These are phyloP conservation scores for Mycena sanguinolenta DNA, from an alignment of 768 basidiomycete genomes.

Conservation along the genomic window DNA sequence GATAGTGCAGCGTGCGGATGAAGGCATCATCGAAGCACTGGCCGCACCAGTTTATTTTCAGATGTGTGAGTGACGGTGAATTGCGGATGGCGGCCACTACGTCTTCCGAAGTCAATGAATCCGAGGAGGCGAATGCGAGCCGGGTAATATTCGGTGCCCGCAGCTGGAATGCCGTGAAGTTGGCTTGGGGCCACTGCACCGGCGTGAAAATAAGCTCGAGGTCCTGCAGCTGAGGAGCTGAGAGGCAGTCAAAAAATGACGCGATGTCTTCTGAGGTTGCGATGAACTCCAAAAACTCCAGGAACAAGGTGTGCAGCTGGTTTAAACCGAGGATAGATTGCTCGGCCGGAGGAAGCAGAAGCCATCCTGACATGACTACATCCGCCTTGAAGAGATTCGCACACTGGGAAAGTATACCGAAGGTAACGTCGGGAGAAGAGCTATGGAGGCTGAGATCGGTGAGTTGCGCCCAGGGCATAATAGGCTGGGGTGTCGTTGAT, in stretches of 20 bases:
- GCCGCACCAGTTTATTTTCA: no score
- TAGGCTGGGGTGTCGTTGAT: not conserved
- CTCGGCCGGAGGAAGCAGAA: not conserved
- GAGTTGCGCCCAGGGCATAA: conserved; percentile 4
- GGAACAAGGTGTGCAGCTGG: not conserved
- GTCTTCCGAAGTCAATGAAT: not conserved
- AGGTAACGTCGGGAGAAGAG: not conserved
- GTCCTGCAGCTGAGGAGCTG: not conserved
- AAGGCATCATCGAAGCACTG: no score
- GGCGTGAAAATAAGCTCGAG: not conserved
- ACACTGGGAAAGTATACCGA: not conserved
- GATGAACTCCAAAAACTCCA: not conserved
- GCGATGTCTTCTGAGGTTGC: not conserved
- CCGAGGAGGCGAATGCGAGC: not conserved
- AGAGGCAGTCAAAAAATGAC: not conserved
- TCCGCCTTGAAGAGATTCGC: not conserved
- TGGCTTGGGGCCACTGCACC: no score
- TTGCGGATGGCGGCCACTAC: not conserved
- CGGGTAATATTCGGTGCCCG: no score
- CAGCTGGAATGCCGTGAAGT: no score
- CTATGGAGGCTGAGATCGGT: not conserved
- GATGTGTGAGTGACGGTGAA: not conserved
- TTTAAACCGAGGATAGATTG: not conserved
- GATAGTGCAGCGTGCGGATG: no score
- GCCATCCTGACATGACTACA: not conserved